Base-by-base conservation (phyloP, 2,329 filamentous ascomycete species). In the Xylariaceae sp. region DNA sequence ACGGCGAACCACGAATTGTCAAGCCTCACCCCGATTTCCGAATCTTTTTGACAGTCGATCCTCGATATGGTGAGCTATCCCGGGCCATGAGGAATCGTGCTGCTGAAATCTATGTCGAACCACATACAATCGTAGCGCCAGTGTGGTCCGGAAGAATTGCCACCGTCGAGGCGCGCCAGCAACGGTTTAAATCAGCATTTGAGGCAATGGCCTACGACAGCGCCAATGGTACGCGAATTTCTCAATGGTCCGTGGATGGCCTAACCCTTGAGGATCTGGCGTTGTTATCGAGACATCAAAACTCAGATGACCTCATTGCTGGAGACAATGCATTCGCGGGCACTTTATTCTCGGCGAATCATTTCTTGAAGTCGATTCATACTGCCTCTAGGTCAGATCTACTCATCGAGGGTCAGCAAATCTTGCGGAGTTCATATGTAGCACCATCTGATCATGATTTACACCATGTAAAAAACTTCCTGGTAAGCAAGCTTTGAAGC, bases 61-160 rank as follows among this genome's bases (percentile, higher is more conserved):
- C 94, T 41, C 83, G 86, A 44, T 89, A 96, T 66, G 95, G 94
- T 15, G 94, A 99, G 67, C 76, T 99, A 9, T 99, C 94, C 3
- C 81, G 94, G 55, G 94, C 94, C 1, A 99, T 99, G 94, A 80
- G 95, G 49, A 99, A 99, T 69, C 83, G 94, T 66, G 90, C 90
- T 43, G 79, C 96, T 22, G 95, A 99, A 68, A 86, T 99, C 10
- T 94, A 85, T 62, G 75, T 99, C 41, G 76, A 83, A 54, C 67
- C 68, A 6, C 63, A 71, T 5, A 68, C 69, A 1, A 67, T 71
- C 1, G 53, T 39, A 11, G 54, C 58, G 1, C 62, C 66, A 2
- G 45, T 58, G 2, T 71, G 68, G 59, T 61, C 70, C n/a, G 62
- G 63, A n/a, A 70, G 63, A 22, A 65, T 80, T 12, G 59, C 74